phyloP scores from a whole-genome alignment of 768 basidiomycete species.

The Peribolospora baueri region DNA sequence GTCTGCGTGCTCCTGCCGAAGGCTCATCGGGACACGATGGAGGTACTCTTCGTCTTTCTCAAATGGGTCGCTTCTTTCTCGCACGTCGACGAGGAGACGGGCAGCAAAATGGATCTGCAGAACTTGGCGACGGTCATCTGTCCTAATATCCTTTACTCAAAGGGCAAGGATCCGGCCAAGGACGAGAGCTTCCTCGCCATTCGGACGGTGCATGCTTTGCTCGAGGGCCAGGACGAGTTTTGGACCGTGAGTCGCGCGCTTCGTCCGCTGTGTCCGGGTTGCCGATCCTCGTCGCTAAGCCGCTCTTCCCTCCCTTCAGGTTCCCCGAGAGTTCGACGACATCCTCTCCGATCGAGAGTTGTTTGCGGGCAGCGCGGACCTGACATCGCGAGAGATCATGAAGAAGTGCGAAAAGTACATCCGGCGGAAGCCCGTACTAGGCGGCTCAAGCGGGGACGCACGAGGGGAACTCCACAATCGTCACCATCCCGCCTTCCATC shows the following conservation, averaged over 20 bases:
- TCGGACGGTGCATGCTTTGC: slow-evolving; percentile 53
- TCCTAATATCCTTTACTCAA: slow-evolving; percentile 81
- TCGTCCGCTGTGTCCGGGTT: background rate
- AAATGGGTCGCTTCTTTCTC: slow-evolving; percentile 99
- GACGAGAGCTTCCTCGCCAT: slow-evolving; percentile 87
- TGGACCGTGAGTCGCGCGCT: slow-evolving; percentile 32
- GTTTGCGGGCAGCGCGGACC: slow-evolving; percentile 61
- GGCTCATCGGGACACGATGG: slow-evolving; percentile 86
- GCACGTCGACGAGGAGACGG: slow-evolving; percentile 88
- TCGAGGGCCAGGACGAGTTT: slow-evolving; percentile 86
- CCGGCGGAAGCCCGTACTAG: slow-evolving; percentile 1
- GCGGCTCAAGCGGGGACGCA: too few species aligned
- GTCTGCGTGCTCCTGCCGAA: slow-evolving; percentile 69
- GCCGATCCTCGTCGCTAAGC: background rate
- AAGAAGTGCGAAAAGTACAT: slow-evolving; percentile 87
- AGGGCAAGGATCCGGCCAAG: slow-evolving; percentile 50
- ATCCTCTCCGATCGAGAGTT: slow-evolving; percentile 81
- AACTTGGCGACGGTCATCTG: slow-evolving; percentile 94
- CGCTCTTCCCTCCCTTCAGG: background rate
- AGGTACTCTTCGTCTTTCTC: slow-evolving; percentile 89
- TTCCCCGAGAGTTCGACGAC: slow-evolving; percentile 65
- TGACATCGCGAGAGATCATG: slow-evolving; percentile 82
- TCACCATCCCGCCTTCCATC: too few species aligned
- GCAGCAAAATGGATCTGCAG: slow-evolving; percentile 89
- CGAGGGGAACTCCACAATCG: too few species aligned